Conservation (phyloP, 2,329 filamentous ascomycete genomes). For the Cladorrhinum sp. region DNA sequence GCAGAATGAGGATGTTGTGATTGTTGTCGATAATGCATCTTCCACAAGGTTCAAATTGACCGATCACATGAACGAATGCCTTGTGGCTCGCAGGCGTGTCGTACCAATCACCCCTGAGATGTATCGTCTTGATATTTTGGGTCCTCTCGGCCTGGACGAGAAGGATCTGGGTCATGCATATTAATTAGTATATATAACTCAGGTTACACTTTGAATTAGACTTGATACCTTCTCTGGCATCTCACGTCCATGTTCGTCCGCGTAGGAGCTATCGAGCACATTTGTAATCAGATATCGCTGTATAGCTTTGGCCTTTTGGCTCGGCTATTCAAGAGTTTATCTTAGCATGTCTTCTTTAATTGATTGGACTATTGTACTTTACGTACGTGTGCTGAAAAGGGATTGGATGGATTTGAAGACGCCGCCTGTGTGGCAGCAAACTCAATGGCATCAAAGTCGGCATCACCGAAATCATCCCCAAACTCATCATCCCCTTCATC, state of each 20-base stretch:
- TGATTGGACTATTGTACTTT: constrained; percentile 31
- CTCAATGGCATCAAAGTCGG: constrained; percentile 76
- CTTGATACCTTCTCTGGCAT: constrained; percentile 65
- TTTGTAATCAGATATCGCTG: constrained; percentile 82
- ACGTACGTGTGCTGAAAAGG: constrained; percentile 52
- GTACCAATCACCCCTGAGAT: constrained; percentile 81
- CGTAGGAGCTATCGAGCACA: constrained; percentile 67
- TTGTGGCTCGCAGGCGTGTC: constrained; percentile 73
- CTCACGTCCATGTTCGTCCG: constrained; percentile 56
- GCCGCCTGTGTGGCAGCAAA: constrained; percentile 67
- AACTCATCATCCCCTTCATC: constrained; percentile 41
- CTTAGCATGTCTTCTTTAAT: constrained; percentile 53
- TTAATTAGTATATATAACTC: constrained; percentile 3
- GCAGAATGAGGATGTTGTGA: constrained; percentile 81
- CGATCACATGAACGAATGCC: constrained; percentile 83
- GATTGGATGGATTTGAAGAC: constrained; percentile 19
- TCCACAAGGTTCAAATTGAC: constrained; percentile 65
- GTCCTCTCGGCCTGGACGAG: constrained; percentile 76
- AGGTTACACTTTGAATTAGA: constrained; percentile 24
- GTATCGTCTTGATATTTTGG: constrained; percentile 63
- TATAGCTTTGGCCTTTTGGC: constrained; percentile 67
- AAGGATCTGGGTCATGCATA: constrained; percentile 58
- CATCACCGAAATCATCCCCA: constrained; percentile 71
- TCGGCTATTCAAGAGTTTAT: constrained; percentile 54
- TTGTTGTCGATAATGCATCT: constrained; percentile 80